Evolutionary conservation across 208 protist genomes (phyloP), one percentile per base, ranked within the genome.

Genomic region (Trypanosoma boissoni): DNA sequence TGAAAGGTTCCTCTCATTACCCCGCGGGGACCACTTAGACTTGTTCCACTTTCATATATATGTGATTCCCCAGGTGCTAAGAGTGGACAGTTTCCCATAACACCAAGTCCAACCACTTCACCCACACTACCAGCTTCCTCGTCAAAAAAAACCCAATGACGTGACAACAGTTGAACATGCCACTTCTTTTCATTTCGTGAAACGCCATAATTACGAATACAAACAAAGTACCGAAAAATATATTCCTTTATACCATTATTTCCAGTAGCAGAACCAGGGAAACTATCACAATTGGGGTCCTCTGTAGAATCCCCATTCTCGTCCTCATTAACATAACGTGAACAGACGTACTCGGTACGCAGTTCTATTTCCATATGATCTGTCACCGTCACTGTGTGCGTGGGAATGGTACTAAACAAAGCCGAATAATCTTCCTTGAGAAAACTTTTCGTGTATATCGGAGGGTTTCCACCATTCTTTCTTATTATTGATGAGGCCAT

Each of bases 1-100:
- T 96, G 90, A 46, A 96, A 80, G 0, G 87, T 91, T 5, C 90
- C 90, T 39, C 83, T 82, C 28, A 96, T 57, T 2, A 96, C 50
- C 18, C 84, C 90, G 20, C 77, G 71, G 2, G 57, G 18, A n/a
- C 78, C 74, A 12, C 45, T 56, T 1, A 92, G 57, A 23, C 65
- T 82, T 8, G 80, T 76, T 16, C 90, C 87, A 44, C 72, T 77
- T 58, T 88, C 76, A 59, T 85, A 92, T 28, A 68, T 74, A 72
- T 96, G 85, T 6, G 80, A 83, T 20, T 88, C 81, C 8, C 86
- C 85, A 0, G 90, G 86, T 21, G 63, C 70, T 9, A 96, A 66
- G 39, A 85, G 42, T 0, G 83, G 80, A 42, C 86, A 80, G 62
- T 96, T 90, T 32, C 87, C 87, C 28, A 75, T 53, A 31, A 88